Evolutionary conservation across 257 asterid genomes (phyloP), one percentile per base, ranked within the genome.

Genomic region (Primulina tabacum): DNA sequence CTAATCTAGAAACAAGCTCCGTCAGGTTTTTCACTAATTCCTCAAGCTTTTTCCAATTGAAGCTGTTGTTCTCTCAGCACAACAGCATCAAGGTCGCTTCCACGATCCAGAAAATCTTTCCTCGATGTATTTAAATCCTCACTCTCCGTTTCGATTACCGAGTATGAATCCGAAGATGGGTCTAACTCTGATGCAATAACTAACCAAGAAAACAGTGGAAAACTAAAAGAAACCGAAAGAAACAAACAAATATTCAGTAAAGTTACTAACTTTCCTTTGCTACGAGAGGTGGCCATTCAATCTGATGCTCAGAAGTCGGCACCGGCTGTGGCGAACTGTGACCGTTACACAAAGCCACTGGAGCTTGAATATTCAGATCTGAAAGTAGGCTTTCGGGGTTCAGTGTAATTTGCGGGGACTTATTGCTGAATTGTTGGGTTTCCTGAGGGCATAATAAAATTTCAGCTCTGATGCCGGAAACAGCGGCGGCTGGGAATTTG

Each of bases 11-110:
- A 62, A 94, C 85, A 53, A 89, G 76, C 20, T 86, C 81, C 60
- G 82, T 82, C 24, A 94, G 92, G 61, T 84, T 85, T 62, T 80
- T 73, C 17, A 91, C 90, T 67, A 88, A 74, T 75, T 80, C 91
- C 62, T 88, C 86, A 55, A 94, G 81, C 73, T 79, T 89, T n/a
- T 67, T 86, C 90, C 81, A 91, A 76, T 69, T 90, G 96, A n/a
- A 78, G 55, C 55, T 84, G 83, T 55, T 89, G 96, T 64, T 75
- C 73, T 47, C 65, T 75, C 56, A 85, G 65, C 79, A 86, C 71
- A 60, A 32, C 79, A 59, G 14, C 65, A 74, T 76, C 80, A n/a
- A 71, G 52, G 55, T 28, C 64, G 62, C 35, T 40, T 43, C 62
- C 72, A n/a, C 52, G 17, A 0, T 67, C 69, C 9, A 62, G 61